phyloP scores from a whole-genome alignment of 345 rosid genomes.

The Eucalyptus sideroxylon region DNA sequence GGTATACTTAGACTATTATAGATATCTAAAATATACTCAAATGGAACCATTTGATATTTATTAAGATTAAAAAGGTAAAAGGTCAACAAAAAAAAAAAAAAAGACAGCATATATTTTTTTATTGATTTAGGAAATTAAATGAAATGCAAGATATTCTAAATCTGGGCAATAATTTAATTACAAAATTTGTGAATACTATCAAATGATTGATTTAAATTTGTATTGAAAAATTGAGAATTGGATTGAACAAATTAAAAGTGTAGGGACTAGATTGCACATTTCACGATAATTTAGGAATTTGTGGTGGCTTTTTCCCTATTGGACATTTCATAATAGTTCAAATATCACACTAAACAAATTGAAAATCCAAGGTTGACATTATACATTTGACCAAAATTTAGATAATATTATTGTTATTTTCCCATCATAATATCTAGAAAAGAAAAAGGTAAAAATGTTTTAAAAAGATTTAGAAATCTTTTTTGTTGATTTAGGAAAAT shows the following conservation, averaged over 20 bases:
- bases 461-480: neutral
- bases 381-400: neutral
- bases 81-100: rapidly evolving
- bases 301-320: neutral
- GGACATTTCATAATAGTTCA: neutral
- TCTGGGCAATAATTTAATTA: neutral
- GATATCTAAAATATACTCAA: neutral
- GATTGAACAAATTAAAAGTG: neutral
- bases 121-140: neutral
- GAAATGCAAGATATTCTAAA: neutral
- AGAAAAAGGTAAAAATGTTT: neutral
- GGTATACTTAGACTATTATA: neutral
- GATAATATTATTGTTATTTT: neutral
- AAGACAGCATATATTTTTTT: neutral
- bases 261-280: neutral
- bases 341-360: neutral
- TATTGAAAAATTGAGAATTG: neutral
- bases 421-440: neutral
- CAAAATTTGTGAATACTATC: rapidly evolving
- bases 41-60: neutral
- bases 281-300: neutral
- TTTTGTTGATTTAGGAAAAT: neutral
- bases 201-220: neutral
- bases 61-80: neutral
- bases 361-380: neutral